Evolutionary conservation across 441 rosid genomes (phyloP).

Genomic region (Mallotus repandus): DNA sequence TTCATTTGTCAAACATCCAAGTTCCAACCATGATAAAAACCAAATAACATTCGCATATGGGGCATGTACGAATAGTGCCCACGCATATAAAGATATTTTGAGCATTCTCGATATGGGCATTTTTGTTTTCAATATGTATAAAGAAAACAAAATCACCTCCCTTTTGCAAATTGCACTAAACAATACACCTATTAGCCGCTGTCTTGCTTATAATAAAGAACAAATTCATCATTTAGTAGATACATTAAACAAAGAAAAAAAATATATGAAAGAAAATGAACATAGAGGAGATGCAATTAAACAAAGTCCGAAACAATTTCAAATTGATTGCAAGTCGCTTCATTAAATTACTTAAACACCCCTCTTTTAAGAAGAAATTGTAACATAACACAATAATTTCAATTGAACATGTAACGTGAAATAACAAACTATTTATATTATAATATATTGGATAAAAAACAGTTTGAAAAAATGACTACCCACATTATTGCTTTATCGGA

Average conservation of each 20-base stretch:
- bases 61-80: background rate
- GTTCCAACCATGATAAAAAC: background rate
- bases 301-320: background rate
- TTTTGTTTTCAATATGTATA: too few relatives aligned
- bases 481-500: too few relatives aligned
- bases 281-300: background rate
- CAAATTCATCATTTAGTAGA: background rate
- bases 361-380: too few relatives aligned
- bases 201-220: background rate
- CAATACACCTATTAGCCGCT: background rate
- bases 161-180: background rate
- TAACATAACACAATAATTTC: too few relatives aligned
- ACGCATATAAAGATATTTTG: background rate
- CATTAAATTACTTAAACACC: background rate
- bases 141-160: background rate
- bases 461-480: too few relatives aligned
- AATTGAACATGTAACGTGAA: too few relatives aligned
- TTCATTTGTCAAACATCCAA: background rate
- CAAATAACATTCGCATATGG: background rate
- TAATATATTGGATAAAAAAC: too few relatives aligned
- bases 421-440: too few relatives aligned
- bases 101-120: background rate
- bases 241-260: background rate
- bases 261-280: too few relatives aligned
- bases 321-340: background rate